Conservation (phyloP, 2,329 filamentous ascomycete species). For the Fusarium mundagurra region DNA sequence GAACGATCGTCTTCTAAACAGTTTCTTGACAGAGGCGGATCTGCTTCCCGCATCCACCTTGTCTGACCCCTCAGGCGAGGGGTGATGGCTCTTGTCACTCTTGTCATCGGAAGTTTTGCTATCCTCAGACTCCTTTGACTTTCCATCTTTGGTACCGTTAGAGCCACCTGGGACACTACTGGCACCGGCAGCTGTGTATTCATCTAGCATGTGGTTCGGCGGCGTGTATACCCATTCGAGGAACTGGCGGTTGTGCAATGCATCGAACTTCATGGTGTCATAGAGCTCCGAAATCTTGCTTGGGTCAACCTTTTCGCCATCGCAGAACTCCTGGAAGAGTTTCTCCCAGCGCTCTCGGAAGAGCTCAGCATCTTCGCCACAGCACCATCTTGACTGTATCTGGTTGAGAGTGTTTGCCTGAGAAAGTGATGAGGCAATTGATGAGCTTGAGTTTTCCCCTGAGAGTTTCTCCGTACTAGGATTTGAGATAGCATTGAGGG, state of each 20-base stretch:
- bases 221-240: slow-evolving; percentile 98
- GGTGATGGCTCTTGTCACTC: slow-evolving; percentile 44
- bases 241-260: slow-evolving; percentile 94
- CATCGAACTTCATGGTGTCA: slow-evolving; percentile 99
- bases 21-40: slow-evolving; percentile 51
- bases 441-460: slow-evolving; percentile 54
- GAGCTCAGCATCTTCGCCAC: slow-evolving; percentile 90
- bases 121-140: slow-evolving; percentile 55
- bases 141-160: slow-evolving; percentile 53
- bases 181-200: slow-evolving; percentile 58
- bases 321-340: slow-evolving; percentile 94
- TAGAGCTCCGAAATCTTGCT: slow-evolving; percentile 99
- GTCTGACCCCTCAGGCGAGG: slow-evolving; percentile 49
- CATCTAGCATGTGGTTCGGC: slow-evolving; percentile 78
- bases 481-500: slow-evolving; percentile 66
- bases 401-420: slow-evolving; percentile 70
- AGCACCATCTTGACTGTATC: slow-evolving; percentile 95
- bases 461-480: slow-evolving; percentile 58
- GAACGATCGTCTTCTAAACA: slow-evolving; percentile 71
- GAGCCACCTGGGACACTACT: slow-evolving; percentile 39
- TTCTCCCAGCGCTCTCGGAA: slow-evolving; percentile 99
- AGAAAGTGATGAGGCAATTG: slow-evolving; percentile 62
- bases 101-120: slow-evolving; percentile 51
- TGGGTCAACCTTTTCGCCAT: slow-evolving; percentile 96
- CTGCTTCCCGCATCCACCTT: slow-evolving; percentile 53